Evolutionary conservation across 805 yeast genomes (phyloP).

Genomic region (Wickerhamiella brachini): DNA sequence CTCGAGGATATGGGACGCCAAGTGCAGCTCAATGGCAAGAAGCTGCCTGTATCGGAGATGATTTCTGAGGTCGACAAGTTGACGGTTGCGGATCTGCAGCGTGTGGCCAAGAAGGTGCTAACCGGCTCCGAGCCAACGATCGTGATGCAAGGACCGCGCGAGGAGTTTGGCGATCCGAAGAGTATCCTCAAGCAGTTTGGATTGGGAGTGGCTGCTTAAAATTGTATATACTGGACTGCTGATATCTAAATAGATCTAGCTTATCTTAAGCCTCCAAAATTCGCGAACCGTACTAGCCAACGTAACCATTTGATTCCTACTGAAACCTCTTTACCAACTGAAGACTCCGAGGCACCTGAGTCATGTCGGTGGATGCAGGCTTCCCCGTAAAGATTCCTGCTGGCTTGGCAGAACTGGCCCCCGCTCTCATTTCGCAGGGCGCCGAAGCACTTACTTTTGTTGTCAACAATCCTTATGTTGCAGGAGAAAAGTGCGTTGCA

Average conservation of each 20-base stretch:
- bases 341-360: neutral
- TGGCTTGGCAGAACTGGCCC: constrained; percentile 4
- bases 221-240: neutral
- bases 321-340: no score
- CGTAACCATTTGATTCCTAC: no score
- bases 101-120: constrained; percentile 62
- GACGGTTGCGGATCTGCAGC: constrained; percentile 50
- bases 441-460: constrained; percentile 19
- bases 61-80: constrained; percentile 57
- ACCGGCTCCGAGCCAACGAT: constrained; percentile 75
- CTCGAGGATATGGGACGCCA: constrained; percentile 94
- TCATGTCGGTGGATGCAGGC: neutral
- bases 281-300: no score
- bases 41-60: constrained; percentile 70
- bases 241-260: no score
- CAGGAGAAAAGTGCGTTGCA: constrained; percentile 36
- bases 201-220: constrained; percentile 34
- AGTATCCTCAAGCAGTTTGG: constrained; percentile 56
- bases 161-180: constrained; percentile 71
- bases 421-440: constrained; percentile 17
- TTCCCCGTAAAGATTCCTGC: constrained; percentile 12
- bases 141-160: constrained; percentile 80
- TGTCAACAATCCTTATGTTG: neutral
- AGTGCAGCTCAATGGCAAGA: constrained; percentile 66
- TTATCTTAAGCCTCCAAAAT: no score